Evolutionary conservation across 1,284 basidiomycete genomes (phyloP), one percentile per base, ranked within the genome.

Genomic region (Xerocomus amazonicus): DNA sequence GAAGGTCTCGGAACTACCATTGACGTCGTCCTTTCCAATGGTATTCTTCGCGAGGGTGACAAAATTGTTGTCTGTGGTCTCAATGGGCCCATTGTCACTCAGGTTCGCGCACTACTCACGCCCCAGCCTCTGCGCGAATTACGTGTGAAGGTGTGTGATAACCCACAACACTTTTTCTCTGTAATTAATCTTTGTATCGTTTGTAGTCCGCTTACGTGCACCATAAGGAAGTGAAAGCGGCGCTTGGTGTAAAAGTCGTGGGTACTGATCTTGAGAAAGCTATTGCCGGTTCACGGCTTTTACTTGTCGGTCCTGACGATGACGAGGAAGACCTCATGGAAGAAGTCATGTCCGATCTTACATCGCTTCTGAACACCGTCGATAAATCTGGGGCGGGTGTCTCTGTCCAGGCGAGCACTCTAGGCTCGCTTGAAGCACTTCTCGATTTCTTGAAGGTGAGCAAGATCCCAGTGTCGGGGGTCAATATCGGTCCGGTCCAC

Each of bases 1-100:
- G 97, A 99, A 72, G 97, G 97, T 67, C 77, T 99, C 45, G 97
- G 97, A 42, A 99, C 96, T 35, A 99, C 97, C 2, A 95, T 99
- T 62, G 97, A 99, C 74, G 94, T 99, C 31, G 87, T 99, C 14
- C 77, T 99, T 50, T 95, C 92, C 32, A 99, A 99, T 69, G 97
- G 97, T 69, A 86, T 94, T 56, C 73, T 99, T 63, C 81, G 74
- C 52, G 97, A 99, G 70, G 88, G 96, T 19, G 97, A 99, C 71
- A 89, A 79, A 70, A 97, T 99, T 56, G 95, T 99, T 9, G 79
- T 99, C 27, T 99, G 96, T 65, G 97, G 97, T 68, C 79, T 98
- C 55, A 98, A 99, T 66, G 97, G 97, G 2, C 93, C 97, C 2
- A 99, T 99, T 54, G 90, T 97, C 4, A 98, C 97, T 0, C 92